These are phyloP conservation scores for Aurifilum marmelostoma DNA, from an alignment of 2,329 filamentous ascomycete genomes.

Conservation along the genomic window DNA sequence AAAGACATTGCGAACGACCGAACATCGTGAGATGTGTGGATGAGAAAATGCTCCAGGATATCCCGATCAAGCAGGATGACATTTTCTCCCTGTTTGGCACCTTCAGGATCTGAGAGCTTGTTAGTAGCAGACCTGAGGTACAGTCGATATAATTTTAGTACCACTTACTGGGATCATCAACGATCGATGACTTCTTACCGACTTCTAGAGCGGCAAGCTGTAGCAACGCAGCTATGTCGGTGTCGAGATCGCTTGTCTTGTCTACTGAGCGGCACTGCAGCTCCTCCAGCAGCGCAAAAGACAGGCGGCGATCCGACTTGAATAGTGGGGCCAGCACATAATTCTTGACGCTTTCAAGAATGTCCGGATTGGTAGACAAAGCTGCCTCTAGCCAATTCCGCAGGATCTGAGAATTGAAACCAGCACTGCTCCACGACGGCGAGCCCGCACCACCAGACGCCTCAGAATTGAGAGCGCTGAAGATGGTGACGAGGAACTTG, in stretches of 20 bases:
- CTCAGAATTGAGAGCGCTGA: conserved; percentile 48
- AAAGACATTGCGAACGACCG: conserved; percentile 82
- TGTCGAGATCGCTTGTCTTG: conserved; percentile 40
- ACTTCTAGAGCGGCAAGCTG: conserved; percentile 70
- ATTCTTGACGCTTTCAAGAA: conserved; percentile 65
- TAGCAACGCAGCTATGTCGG: conserved; percentile 59
- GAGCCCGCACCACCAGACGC: conserved; percentile 32
- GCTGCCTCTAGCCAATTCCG: conserved; percentile 59
- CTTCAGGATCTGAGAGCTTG: conserved; percentile 33
- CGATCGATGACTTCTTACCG: conserved; percentile 70
- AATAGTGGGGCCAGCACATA: conserved; percentile 67
- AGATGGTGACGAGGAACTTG: conserved; percentile 62
- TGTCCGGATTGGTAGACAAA: conserved; percentile 51
- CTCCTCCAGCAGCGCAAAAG: conserved; percentile 60
- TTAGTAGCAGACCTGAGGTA: conserved; percentile 15
- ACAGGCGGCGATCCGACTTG: conserved; percentile 57
- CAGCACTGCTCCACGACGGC: conserved; percentile 28
- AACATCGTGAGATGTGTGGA: conserved; percentile 63
- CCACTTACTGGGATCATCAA: conserved; percentile 66
- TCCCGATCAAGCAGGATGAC: conserved; percentile 43
- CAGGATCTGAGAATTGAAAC: conserved; percentile 51
- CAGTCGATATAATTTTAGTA: conserved; percentile 26
- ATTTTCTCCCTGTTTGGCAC: conserved; percentile 29
- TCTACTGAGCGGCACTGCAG: conserved; percentile 41
- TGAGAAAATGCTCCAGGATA: conserved; percentile 55